Conservation (phyloP, 441 rosid genomes). For the Breynia disticha region DNA sequence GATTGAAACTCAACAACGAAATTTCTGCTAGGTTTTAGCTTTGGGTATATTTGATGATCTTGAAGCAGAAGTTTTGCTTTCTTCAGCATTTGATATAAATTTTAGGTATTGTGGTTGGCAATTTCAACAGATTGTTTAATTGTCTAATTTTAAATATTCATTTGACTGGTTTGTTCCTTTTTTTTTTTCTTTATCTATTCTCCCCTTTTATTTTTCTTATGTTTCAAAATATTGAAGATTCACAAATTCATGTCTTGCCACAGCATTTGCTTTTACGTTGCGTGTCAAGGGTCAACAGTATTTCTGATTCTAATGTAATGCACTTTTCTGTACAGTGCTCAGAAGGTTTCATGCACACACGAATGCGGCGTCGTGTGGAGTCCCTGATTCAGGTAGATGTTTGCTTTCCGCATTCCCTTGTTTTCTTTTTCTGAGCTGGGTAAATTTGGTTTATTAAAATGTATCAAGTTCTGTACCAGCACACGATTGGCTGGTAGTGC, state of each 20-base stretch:
- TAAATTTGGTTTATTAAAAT: background rate
- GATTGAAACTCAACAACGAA: too few relatives aligned
- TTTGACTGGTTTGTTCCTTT: background rate
- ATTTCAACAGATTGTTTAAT: too few relatives aligned
- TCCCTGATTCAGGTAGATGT: slow-evolving; percentile 70
- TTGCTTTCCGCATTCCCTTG: background rate
- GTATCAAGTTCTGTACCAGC: background rate
- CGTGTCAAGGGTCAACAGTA: too few relatives aligned
- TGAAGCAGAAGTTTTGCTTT: too few relatives aligned
- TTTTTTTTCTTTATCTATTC: too few relatives aligned
- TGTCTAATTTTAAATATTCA: too few relatives aligned
- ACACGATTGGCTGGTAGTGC: background rate
- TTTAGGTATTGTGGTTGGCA: too few relatives aligned
- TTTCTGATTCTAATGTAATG: slow-evolving; percentile 11
- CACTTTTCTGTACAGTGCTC: slow-evolving; percentile 44
- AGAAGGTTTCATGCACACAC: slow-evolving; percentile 91
- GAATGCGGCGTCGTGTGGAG: slow-evolving; percentile 91
- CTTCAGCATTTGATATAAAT: too few relatives aligned
- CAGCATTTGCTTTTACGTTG: too few relatives aligned
- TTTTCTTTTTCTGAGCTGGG: background rate
- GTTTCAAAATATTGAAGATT: background rate
- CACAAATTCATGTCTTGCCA: background rate
- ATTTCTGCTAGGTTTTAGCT: too few relatives aligned
- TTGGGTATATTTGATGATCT: too few relatives aligned
- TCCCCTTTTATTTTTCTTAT: background rate